Base-by-base conservation (phyloP, 164 flowering plant species). In the Buxus sempervirens region DNA sequence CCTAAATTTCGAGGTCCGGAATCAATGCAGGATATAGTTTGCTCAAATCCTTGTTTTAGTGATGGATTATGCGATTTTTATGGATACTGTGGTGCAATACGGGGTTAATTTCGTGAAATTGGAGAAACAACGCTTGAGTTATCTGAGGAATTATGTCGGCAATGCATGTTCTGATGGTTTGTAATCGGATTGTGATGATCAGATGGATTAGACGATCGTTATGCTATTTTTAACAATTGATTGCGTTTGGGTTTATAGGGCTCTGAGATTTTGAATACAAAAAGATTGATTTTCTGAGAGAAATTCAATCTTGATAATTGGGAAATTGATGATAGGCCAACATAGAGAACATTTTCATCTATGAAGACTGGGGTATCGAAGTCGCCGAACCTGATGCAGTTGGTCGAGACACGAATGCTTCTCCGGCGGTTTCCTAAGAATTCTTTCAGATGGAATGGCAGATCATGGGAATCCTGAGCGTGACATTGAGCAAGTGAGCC, bases 371-470 rank as follows among this genome's bases (percentile, higher is more conserved):
- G 80, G 76, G 75, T 75, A 67, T 63, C 74, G 72, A 70, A 69
- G 62, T 77, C 74, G 62, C 74, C 68, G 76, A 71, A 79, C 79
- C 80, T 75, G 77, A 82, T 82, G 87, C 85, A 65, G 78, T 70
- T 76, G 73, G 64, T 75, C 48, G 64, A 62, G 66, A 42, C 63
- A 28, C 53, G 57, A 26, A 56, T 68, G 75, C 70, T 58, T 45
- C 77, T 71, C 38, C 70, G 67, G 80, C 75, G 69, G 70, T 60
- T 75, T 75, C 75, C 82, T 69, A 61, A 54, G 69, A 70, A 66
- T 65, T 74, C 68, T 84, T 80, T 86, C 90, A 88, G 83, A 93
- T 90, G 96, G 96, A 90, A 90, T 93, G 95, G 96, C 90, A 86
- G 92, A 88, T 90, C 90, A 80, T 85, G 90, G 77, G 64, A 82